A percentile compares a stretch with the other conserved stretches of the same genome.
Evolutionary conservation across 1,284 basidiomycete genomes (phyloP).

Genomic region (Ceratobasidium sp.): DNA sequence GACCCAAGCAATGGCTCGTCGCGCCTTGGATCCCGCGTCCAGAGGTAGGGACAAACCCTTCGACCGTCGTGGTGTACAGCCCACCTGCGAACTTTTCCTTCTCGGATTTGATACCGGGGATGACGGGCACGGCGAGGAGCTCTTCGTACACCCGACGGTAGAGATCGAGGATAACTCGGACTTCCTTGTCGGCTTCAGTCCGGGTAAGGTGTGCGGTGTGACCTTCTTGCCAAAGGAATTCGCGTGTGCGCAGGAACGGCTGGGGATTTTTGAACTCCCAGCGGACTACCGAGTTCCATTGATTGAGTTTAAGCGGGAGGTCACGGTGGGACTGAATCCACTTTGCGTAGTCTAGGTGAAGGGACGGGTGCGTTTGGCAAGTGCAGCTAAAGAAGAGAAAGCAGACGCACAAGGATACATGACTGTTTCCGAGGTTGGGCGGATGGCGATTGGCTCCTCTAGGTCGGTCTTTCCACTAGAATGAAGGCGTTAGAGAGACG

Average conservation of each 20-base stretch:
- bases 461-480: slow-evolving; percentile 88
- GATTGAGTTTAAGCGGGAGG: slow-evolving; percentile 96
- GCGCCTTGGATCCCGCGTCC: slow-evolving; percentile 98
- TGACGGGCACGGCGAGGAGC: slow-evolving; percentile 95
- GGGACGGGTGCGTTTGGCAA: neutral
- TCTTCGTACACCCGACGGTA: slow-evolving; percentile 98
- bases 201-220: slow-evolving; percentile 96
- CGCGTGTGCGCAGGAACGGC: slow-evolving; percentile 98
- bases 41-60: slow-evolving; percentile 97
- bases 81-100: slow-evolving; percentile 99
- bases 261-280: slow-evolving; percentile 99
- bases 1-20: slow-evolving; percentile 98
- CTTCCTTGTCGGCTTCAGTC: slow-evolving; percentile 90
- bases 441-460: slow-evolving; percentile 97
- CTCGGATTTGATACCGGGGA: slow-evolving; percentile 96
- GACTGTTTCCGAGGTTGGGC: slow-evolving; percentile 97
- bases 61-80: slow-evolving; percentile 97
- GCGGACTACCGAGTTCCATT: slow-evolving; percentile 99
- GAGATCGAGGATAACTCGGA: slow-evolving; percentile 92
- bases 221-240: slow-evolving; percentile 99
- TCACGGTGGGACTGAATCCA: slow-evolving; percentile 99
- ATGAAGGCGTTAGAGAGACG: slow-evolving; percentile 4
- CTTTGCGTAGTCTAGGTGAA: slow-evolving; percentile 81
- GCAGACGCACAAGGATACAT: slow-evolving; percentile 90
- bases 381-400: neutral